phyloP scores from a whole-genome alignment of 139 green algal species.

The Coelastrella sp. region DNA sequence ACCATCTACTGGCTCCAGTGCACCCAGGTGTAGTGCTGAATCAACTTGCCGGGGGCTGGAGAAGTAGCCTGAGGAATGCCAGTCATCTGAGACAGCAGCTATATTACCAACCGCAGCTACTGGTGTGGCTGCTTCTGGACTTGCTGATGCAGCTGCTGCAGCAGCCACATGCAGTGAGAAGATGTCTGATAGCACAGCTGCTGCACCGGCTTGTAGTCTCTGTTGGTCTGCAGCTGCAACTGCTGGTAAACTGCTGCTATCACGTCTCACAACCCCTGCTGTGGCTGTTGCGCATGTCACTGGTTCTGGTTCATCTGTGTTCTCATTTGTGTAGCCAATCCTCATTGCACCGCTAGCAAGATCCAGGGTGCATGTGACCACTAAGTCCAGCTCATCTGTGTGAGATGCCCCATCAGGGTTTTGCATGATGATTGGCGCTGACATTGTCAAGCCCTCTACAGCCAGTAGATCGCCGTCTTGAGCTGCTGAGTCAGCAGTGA shows the following conservation, averaged over 20 bases:
- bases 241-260: background rate
- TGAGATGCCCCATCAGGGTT: background rate
- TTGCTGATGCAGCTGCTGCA: conserved; percentile 17
- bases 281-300: conserved; percentile 17
- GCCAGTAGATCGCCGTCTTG: conserved; percentile 17
- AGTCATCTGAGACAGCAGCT: conserved; percentile 10
- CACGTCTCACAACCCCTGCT: background rate
- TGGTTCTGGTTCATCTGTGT: background rate
- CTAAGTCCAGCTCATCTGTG: background rate
- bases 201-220: conserved; percentile 15
- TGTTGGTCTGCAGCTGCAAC: background rate
- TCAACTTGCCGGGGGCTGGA: conserved; percentile 51
- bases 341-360: conserved; percentile 35
- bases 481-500: conserved; percentile 25
- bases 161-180: background rate
- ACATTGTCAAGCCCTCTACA: conserved; percentile 47
- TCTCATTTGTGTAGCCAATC: conserved; percentile 10
- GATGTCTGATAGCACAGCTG: background rate
- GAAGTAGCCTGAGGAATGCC: conserved; percentile 50
- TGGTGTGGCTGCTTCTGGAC: background rate
- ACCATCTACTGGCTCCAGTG: conserved; percentile 40
- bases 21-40: conserved; percentile 68
- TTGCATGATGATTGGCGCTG: conserved; percentile 59
- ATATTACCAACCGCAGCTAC: background rate
- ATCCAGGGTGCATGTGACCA: conserved; percentile 48